A percentile compares a stretch with the other conserved stretches of the same genome.
Conservation (phyloP, 805 yeast species). For the Grigorovia humatica region DNA sequence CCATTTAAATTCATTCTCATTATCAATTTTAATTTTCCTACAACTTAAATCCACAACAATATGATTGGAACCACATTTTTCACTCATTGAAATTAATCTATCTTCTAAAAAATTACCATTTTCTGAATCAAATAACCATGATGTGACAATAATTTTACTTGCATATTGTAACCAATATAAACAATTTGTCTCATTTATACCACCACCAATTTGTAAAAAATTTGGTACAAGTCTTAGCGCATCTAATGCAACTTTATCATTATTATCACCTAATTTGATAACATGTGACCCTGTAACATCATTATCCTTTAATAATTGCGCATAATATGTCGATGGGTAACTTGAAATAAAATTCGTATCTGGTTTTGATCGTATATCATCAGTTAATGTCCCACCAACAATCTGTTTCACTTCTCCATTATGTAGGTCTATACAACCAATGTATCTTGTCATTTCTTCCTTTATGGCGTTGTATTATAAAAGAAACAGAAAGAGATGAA, state of each 20-base stretch:
- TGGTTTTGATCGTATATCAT: constrained; percentile 37
- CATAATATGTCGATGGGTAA: constrained; percentile 66
- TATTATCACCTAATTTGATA: constrained; percentile 76
- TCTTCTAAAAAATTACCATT: constrained; percentile 38
- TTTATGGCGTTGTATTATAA: too few relatives aligned
- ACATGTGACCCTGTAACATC: constrained; percentile 76
- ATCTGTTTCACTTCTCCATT: constrained; percentile 93
- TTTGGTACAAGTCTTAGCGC: constrained; percentile 71
- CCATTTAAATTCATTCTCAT: constrained; percentile 38
- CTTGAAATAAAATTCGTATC: constrained; percentile 72
- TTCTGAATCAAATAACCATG: constrained; percentile 59
- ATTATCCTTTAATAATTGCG: constrained; percentile 52
- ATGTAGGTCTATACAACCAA: constrained; percentile 94
- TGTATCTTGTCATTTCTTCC: constrained; percentile 64
- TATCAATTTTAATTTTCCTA: constrained; percentile 30
- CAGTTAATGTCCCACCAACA: constrained; percentile 82
- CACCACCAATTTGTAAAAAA: constrained; percentile 84
- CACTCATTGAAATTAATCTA: constrained; percentile 42
- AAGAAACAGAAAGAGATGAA: too few relatives aligned
- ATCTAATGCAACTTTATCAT: constrained; percentile 70
- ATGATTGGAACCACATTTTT: constrained; percentile 49
- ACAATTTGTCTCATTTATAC: constrained; percentile 70
- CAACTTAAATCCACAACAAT: constrained; percentile 90
- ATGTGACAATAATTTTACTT: constrained; percentile 80
- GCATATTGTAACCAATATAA: constrained; percentile 70